phyloP scores from a whole-genome alignment of 2,329 filamentous ascomycete genomes.

The Venturia asperata region DNA sequence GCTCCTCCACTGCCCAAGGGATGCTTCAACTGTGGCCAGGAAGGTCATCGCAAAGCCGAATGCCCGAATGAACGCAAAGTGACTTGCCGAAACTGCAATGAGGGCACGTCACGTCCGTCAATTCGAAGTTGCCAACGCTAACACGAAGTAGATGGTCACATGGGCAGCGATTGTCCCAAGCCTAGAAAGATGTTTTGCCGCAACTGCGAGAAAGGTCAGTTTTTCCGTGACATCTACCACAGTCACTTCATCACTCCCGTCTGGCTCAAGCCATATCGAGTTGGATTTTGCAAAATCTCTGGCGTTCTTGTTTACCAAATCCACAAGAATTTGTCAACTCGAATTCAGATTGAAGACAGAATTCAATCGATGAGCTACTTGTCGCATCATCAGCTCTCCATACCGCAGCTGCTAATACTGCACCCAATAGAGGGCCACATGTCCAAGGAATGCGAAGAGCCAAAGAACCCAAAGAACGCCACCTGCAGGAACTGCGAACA shows the following conservation, averaged over 20 bases:
- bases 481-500: conserved; percentile 63
- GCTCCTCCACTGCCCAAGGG: conserved; percentile 37
- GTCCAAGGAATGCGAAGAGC: conserved; percentile 23
- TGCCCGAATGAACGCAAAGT: conserved; percentile 31
- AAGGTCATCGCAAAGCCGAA: conserved; percentile 29
- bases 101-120: conserved; percentile 50
- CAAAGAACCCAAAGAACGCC: conserved; percentile 45
- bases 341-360: neutral
- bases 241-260: conserved; percentile 32
- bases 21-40: conserved; percentile 56
- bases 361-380: neutral
- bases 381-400: conserved; percentile 27
- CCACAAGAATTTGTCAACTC: neutral
- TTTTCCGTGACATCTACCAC: conserved; percentile 34
- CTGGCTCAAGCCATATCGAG: neutral
- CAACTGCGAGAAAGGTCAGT: conserved; percentile 59
- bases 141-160: conserved; percentile 45
- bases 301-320: neutral
- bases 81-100: conserved; percentile 33
- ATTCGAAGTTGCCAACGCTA: conserved; percentile 52
- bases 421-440: conserved; percentile 18
- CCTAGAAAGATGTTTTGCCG: conserved; percentile 55
- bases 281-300: neutral
- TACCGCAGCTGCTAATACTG: conserved; percentile 48
- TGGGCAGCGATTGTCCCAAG: conserved; percentile 42